phyloP scores from a whole-genome alignment of 2,329 filamentous ascomycete genomes.

The Neofusicoccum umdonicola region DNA sequence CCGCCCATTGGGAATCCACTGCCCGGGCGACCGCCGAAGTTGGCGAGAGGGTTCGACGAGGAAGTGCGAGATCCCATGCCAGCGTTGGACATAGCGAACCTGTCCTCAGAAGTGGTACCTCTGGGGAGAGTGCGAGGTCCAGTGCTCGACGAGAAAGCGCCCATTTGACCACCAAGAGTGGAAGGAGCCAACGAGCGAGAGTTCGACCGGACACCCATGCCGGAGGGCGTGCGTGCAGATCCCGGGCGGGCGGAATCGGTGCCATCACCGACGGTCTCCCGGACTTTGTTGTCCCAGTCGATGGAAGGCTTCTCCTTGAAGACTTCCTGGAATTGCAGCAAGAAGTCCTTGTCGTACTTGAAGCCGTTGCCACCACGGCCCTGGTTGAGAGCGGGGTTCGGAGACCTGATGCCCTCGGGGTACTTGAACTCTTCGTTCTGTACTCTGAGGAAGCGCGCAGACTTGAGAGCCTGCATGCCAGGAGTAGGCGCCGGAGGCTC shows the following conservation, averaged over 20 bases:
- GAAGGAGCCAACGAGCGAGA: constrained; percentile 22
- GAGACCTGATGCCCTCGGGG: constrained; percentile 78
- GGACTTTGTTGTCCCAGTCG: constrained; percentile 87
- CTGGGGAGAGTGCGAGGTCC: constrained; percentile 61
- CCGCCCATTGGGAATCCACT: constrained; percentile 60
- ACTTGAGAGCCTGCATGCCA: constrained; percentile 88
- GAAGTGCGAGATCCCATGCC: constrained; percentile 24
- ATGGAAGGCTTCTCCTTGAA: constrained; percentile 95
- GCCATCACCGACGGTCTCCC: constrained; percentile 80
- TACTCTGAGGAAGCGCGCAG: constrained; percentile 80
- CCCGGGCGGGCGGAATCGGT: constrained; percentile 63
- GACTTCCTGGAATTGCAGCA: constrained; percentile 92
- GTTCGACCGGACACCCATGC: constrained; percentile 50
- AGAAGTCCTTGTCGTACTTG: constrained; percentile 92
- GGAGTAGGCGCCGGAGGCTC: constrained; percentile 92
- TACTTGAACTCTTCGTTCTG: constrained; percentile 73
- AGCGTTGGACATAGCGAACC: constrained; percentile 52
- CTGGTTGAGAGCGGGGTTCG: constrained; percentile 88
- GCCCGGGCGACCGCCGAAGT: constrained; percentile 59
- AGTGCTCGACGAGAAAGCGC: constrained; percentile 56
- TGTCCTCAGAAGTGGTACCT: constrained; percentile 73
- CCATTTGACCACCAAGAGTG: constrained; percentile 55
- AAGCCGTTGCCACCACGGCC: constrained; percentile 72
- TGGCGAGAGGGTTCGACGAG: constrained; percentile 54
- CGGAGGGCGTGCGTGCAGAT: constrained; percentile 56